These are phyloP conservation scores for Ascochyta viciae-villosae DNA, from an alignment of 2,329 filamentous ascomycete genomes.

Conservation along the genomic window DNA sequence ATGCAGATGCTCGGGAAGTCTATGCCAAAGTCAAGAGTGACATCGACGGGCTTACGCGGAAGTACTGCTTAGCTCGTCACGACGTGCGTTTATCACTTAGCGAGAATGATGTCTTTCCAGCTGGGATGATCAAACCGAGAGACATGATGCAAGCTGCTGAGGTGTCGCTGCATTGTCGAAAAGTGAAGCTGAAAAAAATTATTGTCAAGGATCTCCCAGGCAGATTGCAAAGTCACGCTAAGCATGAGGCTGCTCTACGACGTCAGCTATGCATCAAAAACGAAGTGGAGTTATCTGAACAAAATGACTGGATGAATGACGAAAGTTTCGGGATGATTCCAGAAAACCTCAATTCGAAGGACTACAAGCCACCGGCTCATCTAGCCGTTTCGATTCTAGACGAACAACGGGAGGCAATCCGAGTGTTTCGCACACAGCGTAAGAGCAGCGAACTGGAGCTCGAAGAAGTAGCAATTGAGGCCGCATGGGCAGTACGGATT, in stretches of 20 bases:
- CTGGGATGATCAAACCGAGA: constrained; percentile 1
- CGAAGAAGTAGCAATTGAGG: neutral
- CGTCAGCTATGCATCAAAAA: neutral
- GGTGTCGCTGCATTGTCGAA: neutral
- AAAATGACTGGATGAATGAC: constrained; percentile 15
- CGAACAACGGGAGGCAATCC: constrained; percentile 21
- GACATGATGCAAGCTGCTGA: constrained; percentile 1
- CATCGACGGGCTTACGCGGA: constrained; percentile 1
- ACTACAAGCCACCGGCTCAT: neutral
- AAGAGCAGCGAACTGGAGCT: constrained; percentile 13
- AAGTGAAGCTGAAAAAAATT: neutral
- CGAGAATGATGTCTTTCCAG: neutral
- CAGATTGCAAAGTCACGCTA: neutral
- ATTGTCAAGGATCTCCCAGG: constrained; percentile 7
- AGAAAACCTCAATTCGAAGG: neutral
- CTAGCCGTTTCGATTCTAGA: constrained; percentile 21
- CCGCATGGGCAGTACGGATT: constrained; percentile 27
- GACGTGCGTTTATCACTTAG: neutral
- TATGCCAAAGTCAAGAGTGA: neutral
- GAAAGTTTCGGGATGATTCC: neutral
- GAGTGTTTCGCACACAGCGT: constrained; percentile 12
- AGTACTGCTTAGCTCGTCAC: constrained; percentile 18
- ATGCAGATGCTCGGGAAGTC: neutral
- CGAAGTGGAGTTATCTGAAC: neutral
- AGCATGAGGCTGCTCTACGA: neutral